These are phyloP conservation scores for Solanum neorickii DNA, from an alignment of 257 asterid species.

Conservation along the genomic window DNA sequence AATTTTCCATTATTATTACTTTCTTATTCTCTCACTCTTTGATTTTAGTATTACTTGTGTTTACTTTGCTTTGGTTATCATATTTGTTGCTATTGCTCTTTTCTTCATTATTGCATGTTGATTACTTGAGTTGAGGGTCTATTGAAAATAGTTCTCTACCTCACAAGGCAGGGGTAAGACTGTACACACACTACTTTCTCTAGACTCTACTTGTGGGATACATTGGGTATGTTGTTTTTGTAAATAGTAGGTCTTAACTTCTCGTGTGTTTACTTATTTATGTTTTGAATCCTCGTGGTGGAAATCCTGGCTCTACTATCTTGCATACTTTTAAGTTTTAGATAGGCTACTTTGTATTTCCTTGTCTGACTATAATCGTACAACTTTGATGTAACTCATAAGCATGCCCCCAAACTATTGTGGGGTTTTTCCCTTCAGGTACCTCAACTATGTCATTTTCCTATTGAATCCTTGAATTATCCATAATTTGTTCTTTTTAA, in stretches of 20 bases:
- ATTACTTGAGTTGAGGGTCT: not conserved
- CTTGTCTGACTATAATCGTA: not conserved
- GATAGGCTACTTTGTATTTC: not conserved
- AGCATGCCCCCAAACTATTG: no score
- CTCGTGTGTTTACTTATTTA: not conserved
- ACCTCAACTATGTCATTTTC: no score
- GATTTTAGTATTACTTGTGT: not conserved
- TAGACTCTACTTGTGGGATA: not conserved
- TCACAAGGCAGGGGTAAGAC: not conserved
- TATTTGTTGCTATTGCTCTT: not conserved
- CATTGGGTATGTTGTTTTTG: not conserved
- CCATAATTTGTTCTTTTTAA: no score
- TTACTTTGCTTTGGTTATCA: not conserved
- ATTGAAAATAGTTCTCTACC: not conserved
- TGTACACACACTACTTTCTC: fast-evolving
- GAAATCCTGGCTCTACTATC: not conserved
- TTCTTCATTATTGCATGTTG: not conserved
- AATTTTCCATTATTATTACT: no score
- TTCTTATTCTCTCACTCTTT: no score
- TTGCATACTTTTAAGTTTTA: not conserved
- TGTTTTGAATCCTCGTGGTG: not conserved
- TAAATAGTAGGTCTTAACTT: not conserved
- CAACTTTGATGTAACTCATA: not conserved
- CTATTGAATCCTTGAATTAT: no score
- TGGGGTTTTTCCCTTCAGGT: no score